Base-by-base conservation (phyloP, 805 yeast genomes). In the Cyberlindnera saturnus region DNA sequence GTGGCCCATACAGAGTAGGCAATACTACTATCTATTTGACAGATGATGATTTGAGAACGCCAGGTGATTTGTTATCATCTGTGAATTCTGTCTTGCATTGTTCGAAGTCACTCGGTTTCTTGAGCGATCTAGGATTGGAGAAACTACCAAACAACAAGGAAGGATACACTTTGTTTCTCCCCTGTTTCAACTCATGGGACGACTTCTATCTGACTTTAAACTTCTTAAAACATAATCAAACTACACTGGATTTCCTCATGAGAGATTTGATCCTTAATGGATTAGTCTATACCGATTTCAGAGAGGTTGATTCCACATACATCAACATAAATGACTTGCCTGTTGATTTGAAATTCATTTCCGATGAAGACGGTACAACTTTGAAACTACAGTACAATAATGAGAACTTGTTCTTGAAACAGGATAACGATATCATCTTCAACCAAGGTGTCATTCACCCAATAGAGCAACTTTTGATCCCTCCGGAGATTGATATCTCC, bases 361-460 rank as follows among this genome's bases (percentile, higher is more conserved):
- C 38, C 3, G 13, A 34, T 1, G 50, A 53, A 11, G 48, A 56
- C 2, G 59, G 56, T 1, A 43, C 42, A 3, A 50, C 50, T 28
- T 45, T 62, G 16, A 48, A 59, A 7, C 48, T 53, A 14, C 34
- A 48, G 34, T 50, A 39, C 31, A 51, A 57, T 11, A 51, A 49
- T 9, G 34, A 62, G 7, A 34, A 47, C 6, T 36, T 66, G 2
- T 7, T 34, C 31, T 19, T 62, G 33, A 50, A 32, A 47, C 50
- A 70, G 41, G 71, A 75, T 45, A 63, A 77, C 1, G 96, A 90
- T 57, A 73, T 86, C 6, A 57, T 90, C 13, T 90, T 86, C 59
- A 79, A 77, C 49, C 83, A 85, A 59, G 98, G 98, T 1, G 96
- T 90, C 0, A 77, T 85, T 1, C 96, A 87, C 58, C 79, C 90